Conservation (phyloP, 257 asterid species). For the Linderniella brevidens region DNA sequence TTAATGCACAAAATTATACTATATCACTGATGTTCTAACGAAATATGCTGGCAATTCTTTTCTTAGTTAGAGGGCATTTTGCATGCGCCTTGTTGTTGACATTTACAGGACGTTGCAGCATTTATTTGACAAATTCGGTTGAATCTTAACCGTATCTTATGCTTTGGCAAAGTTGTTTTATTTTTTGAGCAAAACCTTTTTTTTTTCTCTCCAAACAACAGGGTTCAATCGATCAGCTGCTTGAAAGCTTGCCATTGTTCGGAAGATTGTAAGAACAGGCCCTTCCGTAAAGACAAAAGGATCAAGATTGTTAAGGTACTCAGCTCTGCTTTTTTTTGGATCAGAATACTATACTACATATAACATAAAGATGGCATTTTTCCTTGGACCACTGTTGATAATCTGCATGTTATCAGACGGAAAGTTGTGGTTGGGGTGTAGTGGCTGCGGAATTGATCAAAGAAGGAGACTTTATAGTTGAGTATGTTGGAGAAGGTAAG, state of each 20-base stretch:
- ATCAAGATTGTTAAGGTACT: slow-evolving; percentile 66
- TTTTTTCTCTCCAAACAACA: slow-evolving; percentile 17
- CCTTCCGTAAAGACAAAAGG: slow-evolving; percentile 62
- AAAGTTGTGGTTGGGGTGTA: slow-evolving; percentile 92
- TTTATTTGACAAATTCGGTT: too few relatives aligned
- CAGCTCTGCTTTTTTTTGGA: slow-evolving; percentile 2
- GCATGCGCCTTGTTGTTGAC: too few relatives aligned
- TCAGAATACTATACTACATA: slow-evolving; percentile 7
- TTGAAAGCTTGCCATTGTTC: slow-evolving; percentile 84
- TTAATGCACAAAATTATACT: too few relatives aligned
- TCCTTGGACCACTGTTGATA: background rate
- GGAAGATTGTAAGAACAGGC: slow-evolving; percentile 59
- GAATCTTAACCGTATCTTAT: too few relatives aligned
- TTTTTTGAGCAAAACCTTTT: slow-evolving; percentile 3
- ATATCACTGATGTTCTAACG: too few relatives aligned
- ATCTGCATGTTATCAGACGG: slow-evolving; percentile 47
- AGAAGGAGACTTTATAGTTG: slow-evolving; percentile 67
- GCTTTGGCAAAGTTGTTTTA: too few relatives aligned
- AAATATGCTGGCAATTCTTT: too few relatives aligned
- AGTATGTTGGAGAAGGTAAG: slow-evolving; percentile 95
- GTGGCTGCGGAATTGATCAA: slow-evolving; percentile 70
- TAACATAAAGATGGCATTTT: slow-evolving; percentile 10
- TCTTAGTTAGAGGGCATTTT: too few relatives aligned
- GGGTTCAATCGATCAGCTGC: slow-evolving; percentile 92
- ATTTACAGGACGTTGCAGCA: too few relatives aligned